Evolutionary conservation across 2,329 filamentous ascomycete species (phyloP), one percentile per base, ranked within the genome.

Genomic region (Zalaria sp.): DNA sequence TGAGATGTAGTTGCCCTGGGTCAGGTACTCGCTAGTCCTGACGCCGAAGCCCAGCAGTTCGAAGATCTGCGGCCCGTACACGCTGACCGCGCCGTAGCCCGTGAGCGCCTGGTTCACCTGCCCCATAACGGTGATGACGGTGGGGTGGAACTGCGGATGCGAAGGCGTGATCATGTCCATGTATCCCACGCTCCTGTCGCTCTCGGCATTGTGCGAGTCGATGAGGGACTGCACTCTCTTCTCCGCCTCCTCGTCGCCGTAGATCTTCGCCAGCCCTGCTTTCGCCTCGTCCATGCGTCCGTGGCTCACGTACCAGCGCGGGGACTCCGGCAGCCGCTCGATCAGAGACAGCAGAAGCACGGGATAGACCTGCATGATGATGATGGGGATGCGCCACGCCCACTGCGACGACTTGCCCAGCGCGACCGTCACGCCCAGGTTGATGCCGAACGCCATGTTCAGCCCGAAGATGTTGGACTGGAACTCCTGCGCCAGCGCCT

Each of bases 41-140:
- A 69, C 65, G 11, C 57, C 54, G 52, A 78, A 75, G 10, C 74
- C 73, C 3, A 79, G 67, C 6, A 79, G 67, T 47, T 75, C 67
- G 53, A 79, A 79, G 41, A 79, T 78, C 48, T 79, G 75, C 2
- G 74, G 73, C 0, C 75, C 75, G 44, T 79, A 79, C 3, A 79
- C 74, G 11, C 68, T 73, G 3, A 79, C 71, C 0, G 75, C 75
- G 3, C 72, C 72, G 42, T 75, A 76, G 4, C 71, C 70, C 0
- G 71, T 74, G 39, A 75, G 55, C 1, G 71, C 71, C 53, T 79
- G 75, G 49, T 77, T 77, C 49, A 78, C 56, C 53, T 79, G 74
- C 1, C 73, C 73, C 73, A 79, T 78, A 38, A 79, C 62, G 0
- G 73, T 75, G 25, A 79, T 60, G 49, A 77, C 63, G 1, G 72